phyloP scores from a whole-genome alignment of 2,329 filamentous ascomycete species.

The Acephala macrosclerotiorum region DNA sequence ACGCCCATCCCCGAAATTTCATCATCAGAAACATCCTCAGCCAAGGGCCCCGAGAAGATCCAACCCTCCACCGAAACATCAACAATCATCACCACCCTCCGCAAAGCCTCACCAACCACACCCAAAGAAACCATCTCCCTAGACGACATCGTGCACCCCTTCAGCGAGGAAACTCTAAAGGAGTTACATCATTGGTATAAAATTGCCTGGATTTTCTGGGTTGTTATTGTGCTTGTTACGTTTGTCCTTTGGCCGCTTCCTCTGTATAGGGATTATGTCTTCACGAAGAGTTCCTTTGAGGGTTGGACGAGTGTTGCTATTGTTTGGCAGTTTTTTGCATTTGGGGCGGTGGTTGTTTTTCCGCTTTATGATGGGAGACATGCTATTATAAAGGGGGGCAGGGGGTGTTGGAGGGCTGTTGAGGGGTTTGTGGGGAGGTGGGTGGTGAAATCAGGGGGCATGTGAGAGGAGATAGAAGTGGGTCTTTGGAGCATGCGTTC shows the following conservation, averaged over 20 bases:
- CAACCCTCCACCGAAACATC: not conserved
- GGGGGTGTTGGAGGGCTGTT: no score
- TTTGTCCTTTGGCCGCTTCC: slow-evolving; percentile 58
- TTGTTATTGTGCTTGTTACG: slow-evolving; percentile 53
- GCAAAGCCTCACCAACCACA: not conserved
- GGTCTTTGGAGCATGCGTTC: no score
- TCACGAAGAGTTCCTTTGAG: slow-evolving; percentile 55
- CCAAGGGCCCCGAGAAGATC: not conserved
- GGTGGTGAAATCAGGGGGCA: no score
- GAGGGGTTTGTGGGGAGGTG: no score
- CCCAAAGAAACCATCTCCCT: slow-evolving; percentile 35
- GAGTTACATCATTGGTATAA: slow-evolving; percentile 48
- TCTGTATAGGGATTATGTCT: slow-evolving; percentile 57
- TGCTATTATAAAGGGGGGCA: not conserved
- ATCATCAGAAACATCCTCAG: not conserved
- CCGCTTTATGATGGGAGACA: slow-evolving; percentile 55
- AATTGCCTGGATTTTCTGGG: slow-evolving; percentile 50
- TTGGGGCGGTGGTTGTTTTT: slow-evolving; percentile 54
- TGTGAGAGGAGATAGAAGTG: no score
- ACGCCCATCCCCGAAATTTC: not conserved
- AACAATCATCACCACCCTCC: not conserved
- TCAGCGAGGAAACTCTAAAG: slow-evolving; percentile 46
- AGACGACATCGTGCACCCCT: slow-evolving; percentile 53
- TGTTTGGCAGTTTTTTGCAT: slow-evolving; percentile 59
- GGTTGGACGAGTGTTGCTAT: slow-evolving; percentile 59